Base-by-base conservation (phyloP, 306 rosid species). In the Acacia melanoxylon region DNA sequence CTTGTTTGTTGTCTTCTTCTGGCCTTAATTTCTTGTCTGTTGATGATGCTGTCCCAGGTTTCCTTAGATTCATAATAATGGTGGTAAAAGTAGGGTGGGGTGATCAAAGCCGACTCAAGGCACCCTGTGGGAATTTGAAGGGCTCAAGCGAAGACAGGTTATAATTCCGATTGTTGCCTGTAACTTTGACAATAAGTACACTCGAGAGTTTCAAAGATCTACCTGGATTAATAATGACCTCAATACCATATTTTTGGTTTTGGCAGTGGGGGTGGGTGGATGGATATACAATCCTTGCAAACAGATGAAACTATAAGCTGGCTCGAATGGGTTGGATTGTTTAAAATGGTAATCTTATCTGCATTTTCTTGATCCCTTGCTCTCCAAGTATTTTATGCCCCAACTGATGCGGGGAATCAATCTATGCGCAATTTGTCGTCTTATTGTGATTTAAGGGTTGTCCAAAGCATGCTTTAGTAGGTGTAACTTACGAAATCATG, bases 21-120 rank as follows among this genome's bases (percentile, higher is more conserved):
- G 73, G 49, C 29, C 73, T 68, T 51, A 11, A 22, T 54, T 72
- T 52, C 68, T 83, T 71, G 69, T 74, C 75, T 11, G 15, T 52
- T 63, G 72, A 31, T 77, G 80, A 46, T 73, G 77, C 45, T 74
- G 51, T 81, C 62, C 13, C 83, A 58, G 85, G 85, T 42, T 31
- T 63, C 61, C 27, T 24, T 41, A 78, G 72, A 58, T 20, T 61
- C 56, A 41, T 31, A 22, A 42, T 61, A 58, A 33, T 77, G 71
- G 51, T 66, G 74, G 44, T 71, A 37, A 59, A 6, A 19, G 76
- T 33, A 77, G 68, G 79, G 67, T 68, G 52, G 42, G 63, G 41
- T n/a, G 68, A 59, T 67, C 41, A 52, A 80, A 59, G 40, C 52
- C n/a, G 59, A 45, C 46, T 61, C 62, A 27, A 49, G 70, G 75